A percentile compares a stretch with the other conserved stretches of the same genome.
These are phyloP conservation scores for Apiotrichum brassicae DNA, from an alignment of 1,284 basidiomycete genomes.

Conservation along the genomic window DNA sequence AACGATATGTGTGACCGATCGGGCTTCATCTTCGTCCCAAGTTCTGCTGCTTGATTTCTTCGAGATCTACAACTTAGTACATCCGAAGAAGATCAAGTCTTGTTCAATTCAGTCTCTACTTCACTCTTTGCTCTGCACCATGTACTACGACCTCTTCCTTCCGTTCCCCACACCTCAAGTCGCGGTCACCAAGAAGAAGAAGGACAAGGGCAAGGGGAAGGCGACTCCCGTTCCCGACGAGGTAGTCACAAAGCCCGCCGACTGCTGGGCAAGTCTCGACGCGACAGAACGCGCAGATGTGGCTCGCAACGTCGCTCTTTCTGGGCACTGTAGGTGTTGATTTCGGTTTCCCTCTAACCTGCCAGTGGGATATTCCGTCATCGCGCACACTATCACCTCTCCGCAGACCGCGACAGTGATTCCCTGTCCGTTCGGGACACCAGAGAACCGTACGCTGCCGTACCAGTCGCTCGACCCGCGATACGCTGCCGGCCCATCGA, in stretches of 20 bases:
- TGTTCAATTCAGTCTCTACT: no score
- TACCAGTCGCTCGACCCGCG: slow-evolving; percentile 42
- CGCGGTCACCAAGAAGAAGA: slow-evolving; percentile 18
- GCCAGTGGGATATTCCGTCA: slow-evolving; percentile 42
- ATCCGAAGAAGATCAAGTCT: no score
- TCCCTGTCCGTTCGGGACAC: slow-evolving; percentile 31
- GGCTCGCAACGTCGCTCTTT: slow-evolving; percentile 27
- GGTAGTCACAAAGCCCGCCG: background rate
- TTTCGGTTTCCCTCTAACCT: background rate
- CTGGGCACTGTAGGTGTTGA: slow-evolving; percentile 36
- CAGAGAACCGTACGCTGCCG: slow-evolving; percentile 21
- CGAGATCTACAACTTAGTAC: no score
- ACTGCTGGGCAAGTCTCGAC: slow-evolving; percentile 39
- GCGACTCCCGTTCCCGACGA: slow-evolving; percentile 2
- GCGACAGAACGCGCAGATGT: slow-evolving; percentile 31
- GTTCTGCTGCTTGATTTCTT: no score
- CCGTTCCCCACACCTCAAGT: slow-evolving; percentile 34
- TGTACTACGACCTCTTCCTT: slow-evolving; percentile 46
- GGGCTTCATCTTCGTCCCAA: no score
- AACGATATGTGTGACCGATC: no score
- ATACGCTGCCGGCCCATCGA: slow-evolving; percentile 7
- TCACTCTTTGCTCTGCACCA: no score
- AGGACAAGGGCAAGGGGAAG: slow-evolving; percentile 39
- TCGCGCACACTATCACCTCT: slow-evolving; percentile 34
- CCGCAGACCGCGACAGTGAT: slow-evolving; percentile 27